Evolutionary conservation across 2,329 filamentous ascomycete genomes (phyloP).

Genomic region (Penicillium freii): DNA sequence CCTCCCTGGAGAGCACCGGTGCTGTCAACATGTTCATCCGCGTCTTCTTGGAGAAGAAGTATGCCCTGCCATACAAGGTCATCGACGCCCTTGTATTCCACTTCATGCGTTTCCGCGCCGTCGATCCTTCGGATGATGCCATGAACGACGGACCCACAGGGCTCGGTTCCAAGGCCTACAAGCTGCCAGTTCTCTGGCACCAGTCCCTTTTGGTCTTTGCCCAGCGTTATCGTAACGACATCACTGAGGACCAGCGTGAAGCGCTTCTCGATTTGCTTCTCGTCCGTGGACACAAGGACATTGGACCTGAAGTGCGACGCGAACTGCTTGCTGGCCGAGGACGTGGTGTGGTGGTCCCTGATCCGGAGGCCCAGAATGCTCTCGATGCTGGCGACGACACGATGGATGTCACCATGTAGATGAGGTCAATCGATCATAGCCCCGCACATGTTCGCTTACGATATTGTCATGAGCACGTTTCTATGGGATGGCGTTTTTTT

Average conservation of each 20-base stretch:
- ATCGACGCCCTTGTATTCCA: conserved; percentile 95
- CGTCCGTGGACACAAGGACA: conserved; percentile 78
- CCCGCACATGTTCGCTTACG: conserved; percentile 25
- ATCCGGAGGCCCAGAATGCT: conserved; percentile 55
- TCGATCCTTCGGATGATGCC: conserved; percentile 57
- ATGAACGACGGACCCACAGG: conserved; percentile 43
- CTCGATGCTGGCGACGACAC: conserved; percentile 79
- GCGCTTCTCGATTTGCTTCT: conserved; percentile 83
- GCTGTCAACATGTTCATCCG: conserved; percentile 95
- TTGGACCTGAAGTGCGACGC: conserved; percentile 85
- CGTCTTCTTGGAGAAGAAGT: conserved; percentile 91
- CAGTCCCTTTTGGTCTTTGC: conserved; percentile 90
- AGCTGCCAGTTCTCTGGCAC: conserved; percentile 92
- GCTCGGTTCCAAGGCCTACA: conserved; percentile 55
- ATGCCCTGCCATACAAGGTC: conserved; percentile 90
- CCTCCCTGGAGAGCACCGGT: conserved; percentile 77
- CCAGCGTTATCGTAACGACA: conserved; percentile 91
- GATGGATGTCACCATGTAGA: conserved; percentile 66
- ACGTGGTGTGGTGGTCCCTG: conserved; percentile 63
- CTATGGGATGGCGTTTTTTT: conserved; percentile 27
- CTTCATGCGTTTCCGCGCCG: conserved; percentile 81
- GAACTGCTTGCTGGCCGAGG: conserved; percentile 86
- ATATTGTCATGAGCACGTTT: conserved; percentile 27
- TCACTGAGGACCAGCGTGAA: conserved; percentile 92
- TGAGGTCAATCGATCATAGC: conserved; percentile 3